These are phyloP conservation scores for Simmondsia chinensis DNA, from an alignment of 148 eudicot species.

Conservation along the genomic window DNA sequence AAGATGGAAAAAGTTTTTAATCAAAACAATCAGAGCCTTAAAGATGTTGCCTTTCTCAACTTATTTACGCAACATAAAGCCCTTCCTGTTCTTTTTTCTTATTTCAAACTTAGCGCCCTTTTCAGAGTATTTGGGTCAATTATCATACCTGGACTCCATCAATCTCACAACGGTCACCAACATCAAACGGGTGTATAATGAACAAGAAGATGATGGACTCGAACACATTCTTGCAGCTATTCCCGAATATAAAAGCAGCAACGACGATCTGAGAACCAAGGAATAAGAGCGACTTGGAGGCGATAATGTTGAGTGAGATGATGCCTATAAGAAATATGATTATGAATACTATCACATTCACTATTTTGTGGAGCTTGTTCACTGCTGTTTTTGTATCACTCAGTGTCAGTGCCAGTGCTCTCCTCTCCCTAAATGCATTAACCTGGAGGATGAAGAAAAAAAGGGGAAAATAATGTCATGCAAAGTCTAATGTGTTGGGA, in stretches of 20 bases:
- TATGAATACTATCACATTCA: slow-evolving; percentile 44
- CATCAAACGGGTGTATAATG: slow-evolving; percentile 74
- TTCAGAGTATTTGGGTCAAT: no score
- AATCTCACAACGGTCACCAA: slow-evolving; percentile 82
- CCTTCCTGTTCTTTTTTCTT: no score
- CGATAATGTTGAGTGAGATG: slow-evolving; percentile 35
- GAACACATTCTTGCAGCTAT: slow-evolving; percentile 67
- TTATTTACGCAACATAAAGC: no score
- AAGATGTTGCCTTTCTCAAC: no score
- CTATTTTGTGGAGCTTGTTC: slow-evolving; percentile 64
- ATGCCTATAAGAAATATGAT: slow-evolving; percentile 30
- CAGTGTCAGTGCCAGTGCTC: slow-evolving; percentile 70
- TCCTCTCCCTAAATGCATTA: slow-evolving; percentile 65
- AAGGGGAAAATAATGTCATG: no score
- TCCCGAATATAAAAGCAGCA: slow-evolving; percentile 70
- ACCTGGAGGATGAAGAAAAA: slow-evolving; percentile 47
- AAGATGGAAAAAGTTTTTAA: no score
- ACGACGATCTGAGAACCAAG: slow-evolving; percentile 69
- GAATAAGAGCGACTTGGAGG: slow-evolving; percentile 36
- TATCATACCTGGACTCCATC: slow-evolving; percentile 64
- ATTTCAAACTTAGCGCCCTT: no score
- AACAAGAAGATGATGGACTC: slow-evolving; percentile 74
- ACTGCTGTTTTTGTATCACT: slow-evolving; percentile 89
- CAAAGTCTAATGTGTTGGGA: no score
- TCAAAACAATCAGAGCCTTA: no score